Evolutionary conservation across 1,284 basidiomycete genomes (phyloP), one percentile per base, ranked within the genome.

Genomic region (Somion occarium): DNA sequence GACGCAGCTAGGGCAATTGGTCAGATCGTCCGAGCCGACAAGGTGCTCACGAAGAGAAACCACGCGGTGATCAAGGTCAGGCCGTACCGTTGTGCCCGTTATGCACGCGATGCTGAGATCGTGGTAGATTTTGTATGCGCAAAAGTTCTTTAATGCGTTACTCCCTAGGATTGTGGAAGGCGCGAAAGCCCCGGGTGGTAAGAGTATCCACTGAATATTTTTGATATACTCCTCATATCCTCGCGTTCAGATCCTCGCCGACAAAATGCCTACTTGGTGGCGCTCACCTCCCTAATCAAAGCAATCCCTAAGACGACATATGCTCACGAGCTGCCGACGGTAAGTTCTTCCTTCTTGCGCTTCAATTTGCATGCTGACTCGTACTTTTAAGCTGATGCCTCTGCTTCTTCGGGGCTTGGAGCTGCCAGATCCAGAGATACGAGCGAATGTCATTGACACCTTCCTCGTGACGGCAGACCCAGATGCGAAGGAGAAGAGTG

Each of bases 391-490:
- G 88, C 78, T 98, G 13, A 82, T 98, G 57, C 94, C 96, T 0
- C 74, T 98, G 15, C 78, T 99, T 1, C 74, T 99, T 44, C 90
- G 90, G 19, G 88, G 91, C 1, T 79, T 99, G 5, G 80, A 88
- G 37, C 71, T 97, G 1, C 80, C 84, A 1, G 87, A 93, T 64
- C 67, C 80, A 3, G 75, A 80, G 20, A 83, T 95, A 52, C 82
- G 91, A 18, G 75, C 79, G 2, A 86, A 88, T 66, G 87, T 94
- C 30, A 89, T 98, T 46, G 82, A 88, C 49, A 89, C 87, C 1
- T 74, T 99, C 26, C 76, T 84, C 2, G 76, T 83, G 1, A 82
- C 93, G 18, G 81, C 90, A 2, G 78, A 82, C 39, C 7, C 43
- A 5, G 37, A 49, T n/a, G 20, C 9, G 12, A 64, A 64, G 38